Evolutionary conservation across 2,329 filamentous ascomycete genomes (phyloP).

Genomic region (Aspergillus melleus): DNA sequence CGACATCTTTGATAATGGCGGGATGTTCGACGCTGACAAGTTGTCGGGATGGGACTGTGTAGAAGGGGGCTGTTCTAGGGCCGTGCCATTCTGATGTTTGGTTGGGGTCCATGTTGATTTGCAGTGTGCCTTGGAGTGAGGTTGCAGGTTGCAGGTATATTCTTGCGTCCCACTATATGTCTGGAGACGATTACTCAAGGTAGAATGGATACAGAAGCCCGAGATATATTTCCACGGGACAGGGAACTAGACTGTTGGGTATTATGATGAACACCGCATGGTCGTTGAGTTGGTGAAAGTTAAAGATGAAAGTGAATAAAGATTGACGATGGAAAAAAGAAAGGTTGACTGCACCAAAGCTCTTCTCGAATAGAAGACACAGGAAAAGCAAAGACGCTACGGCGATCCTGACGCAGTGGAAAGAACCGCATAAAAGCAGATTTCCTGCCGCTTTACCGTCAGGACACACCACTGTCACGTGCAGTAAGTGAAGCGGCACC

Average conservation of each 20-base stretch:
- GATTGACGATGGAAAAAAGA: no score
- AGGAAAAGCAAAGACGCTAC: neutral
- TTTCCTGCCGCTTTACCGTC: no score
- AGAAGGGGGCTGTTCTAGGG: conserved; percentile 46
- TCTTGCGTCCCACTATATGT: neutral
- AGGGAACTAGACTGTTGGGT: neutral
- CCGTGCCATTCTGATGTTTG: conserved; percentile 25
- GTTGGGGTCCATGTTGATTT: neutral
- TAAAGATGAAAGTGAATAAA: no score
- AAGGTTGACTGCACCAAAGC: no score
- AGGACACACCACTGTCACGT: no score
- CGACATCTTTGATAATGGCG: conserved; percentile 63
- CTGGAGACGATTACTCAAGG: neutral
- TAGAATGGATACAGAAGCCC: no score
- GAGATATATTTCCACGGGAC: neutral
- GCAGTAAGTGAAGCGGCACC: no score
- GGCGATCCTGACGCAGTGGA: no score
- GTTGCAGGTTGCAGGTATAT: no score
- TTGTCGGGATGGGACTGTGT: conserved; percentile 52
- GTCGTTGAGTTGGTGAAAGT: no score
- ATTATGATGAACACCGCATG: neutral
- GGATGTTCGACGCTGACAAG: conserved; percentile 68
- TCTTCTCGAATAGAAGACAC: no score
- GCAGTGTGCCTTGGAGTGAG: neutral
- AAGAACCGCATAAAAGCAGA: no score